Base-by-base conservation (phyloP, 768 basidiomycete genomes). In the Epithele typhae region DNA sequence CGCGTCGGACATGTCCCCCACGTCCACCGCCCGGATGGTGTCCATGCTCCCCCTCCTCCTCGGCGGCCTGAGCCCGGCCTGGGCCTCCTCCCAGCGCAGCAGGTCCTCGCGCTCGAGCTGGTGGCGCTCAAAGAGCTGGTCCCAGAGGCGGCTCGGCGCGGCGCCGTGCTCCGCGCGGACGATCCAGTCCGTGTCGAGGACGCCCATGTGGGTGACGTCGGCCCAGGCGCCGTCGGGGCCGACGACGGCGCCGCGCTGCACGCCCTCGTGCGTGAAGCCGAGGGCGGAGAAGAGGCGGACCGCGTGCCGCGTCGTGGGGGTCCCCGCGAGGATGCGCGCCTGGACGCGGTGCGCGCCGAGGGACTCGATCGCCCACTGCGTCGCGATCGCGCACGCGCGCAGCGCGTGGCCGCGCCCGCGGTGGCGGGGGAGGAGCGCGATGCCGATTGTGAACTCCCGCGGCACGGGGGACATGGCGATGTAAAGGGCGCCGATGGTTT, bases 201-300 rank as follows among this genome's bases (percentile, higher is more conserved):
- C 34, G 15, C 52, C 57, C 50, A 57, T 50, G 30, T 53, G 51
- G 25, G 47, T 50, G 18, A 63, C 55, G 35, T 63, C 60, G 21
- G 51, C 30, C 57, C 57, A 63, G n/a, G 62, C 64, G 3, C 57
- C 64, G 6, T 56, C 59, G 4, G 70, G 66, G 49, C 73, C 73
- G 56, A 62, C 75, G 44, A 79, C 75, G 0, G 77, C 71, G 36
- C 77, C 71, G 25, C 83, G 75, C 35, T 75, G 74, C 8, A 71
- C 77, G 37, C 85, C 85, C 63, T 88, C 85, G 49, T 81, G 76
- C 6, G 61, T 61, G 57, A 88, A 85, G 8, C 78, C 77, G 45
- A 71, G 56, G 37, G 68, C 61, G 6, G 77, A 72, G 52, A 85
- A 79, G 11, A 84, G 58, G 14, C 65, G 65, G 22, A 76, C 54